These are phyloP conservation scores for Pisolithus tinctorius DNA, from an alignment of 768 basidiomycete genomes.

Conservation along the genomic window DNA sequence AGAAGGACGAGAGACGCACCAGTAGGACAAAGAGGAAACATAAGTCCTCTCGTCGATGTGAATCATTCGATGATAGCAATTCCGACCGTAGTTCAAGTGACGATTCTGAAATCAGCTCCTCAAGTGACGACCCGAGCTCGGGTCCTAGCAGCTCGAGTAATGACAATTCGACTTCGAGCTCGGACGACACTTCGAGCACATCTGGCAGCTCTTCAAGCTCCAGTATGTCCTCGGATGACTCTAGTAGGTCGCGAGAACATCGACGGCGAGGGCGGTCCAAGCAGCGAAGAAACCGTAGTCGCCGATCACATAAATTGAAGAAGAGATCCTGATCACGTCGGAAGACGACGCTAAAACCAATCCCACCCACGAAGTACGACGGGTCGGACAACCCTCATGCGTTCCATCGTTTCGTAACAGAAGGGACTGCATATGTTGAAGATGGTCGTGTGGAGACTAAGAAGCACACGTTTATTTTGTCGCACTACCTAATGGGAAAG, in stretches of 20 bases:
- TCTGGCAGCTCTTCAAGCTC: too few species aligned
- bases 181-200: not conserved
- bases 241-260: not conserved
- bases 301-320: not conserved
- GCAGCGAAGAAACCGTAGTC: not conserved
- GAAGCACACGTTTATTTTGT: constrained; percentile 20
- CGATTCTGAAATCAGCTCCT: too few species aligned
- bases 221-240: too few species aligned
- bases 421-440: constrained; percentile 11
- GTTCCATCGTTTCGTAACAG: not conserved
- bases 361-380: constrained; percentile 12
- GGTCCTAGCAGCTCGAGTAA: too few species aligned
- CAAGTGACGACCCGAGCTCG: too few species aligned
- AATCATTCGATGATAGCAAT: too few species aligned
- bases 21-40: too few species aligned
- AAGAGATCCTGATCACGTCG: too few species aligned
- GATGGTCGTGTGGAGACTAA: constrained; percentile 10
- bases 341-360: constrained; percentile 10
- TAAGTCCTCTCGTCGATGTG: too few species aligned
- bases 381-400: too few species aligned
- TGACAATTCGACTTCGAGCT: not conserved
- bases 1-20: not conserved
- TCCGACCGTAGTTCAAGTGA: too few species aligned
- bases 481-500: too few species aligned
- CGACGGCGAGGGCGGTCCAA: not conserved